Percentiles rank a stretch among this genome's conserved stretches.
Evolutionary conservation across 2,329 filamentous ascomycete genomes (phyloP).

Genomic region (Thermoascus crustaceus): DNA sequence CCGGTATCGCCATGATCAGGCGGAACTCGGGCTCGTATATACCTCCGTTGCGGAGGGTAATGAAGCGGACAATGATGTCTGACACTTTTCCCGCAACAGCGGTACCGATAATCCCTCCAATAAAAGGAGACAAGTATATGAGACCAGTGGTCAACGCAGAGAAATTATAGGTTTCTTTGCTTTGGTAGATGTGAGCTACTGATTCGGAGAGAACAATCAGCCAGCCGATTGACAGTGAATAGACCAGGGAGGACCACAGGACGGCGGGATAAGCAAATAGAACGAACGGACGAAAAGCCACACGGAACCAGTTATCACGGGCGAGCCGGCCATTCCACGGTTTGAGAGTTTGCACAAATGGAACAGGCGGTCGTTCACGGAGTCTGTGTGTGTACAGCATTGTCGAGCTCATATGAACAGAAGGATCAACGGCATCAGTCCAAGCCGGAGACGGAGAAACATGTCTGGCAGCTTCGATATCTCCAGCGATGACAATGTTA

Average conservation of each 20-base stretch:
- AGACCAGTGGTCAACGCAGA: conserved; percentile 71
- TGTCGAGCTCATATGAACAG: conserved; percentile 18
- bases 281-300: conserved; percentile 71
- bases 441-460: conserved; percentile 19
- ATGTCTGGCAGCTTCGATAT: conserved; percentile 22
- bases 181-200: conserved; percentile 70
- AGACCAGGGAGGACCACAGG: conserved; percentile 78
- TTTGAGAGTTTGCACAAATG: conserved; percentile 65
- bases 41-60: conserved; percentile 81
- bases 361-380: conserved; percentile 57
- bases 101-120: conserved; percentile 83
- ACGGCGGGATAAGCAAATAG: conserved; percentile 82
- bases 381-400: conserved; percentile 62
- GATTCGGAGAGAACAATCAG: conserved; percentile 90
- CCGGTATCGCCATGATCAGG: conserved; percentile 76
- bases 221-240: conserved; percentile 86
- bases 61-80: conserved; percentile 71
- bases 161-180: conserved; percentile 66
- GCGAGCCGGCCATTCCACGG: conserved; percentile 72
- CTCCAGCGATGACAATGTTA: conserved; percentile 7
- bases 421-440: conserved; percentile 24
- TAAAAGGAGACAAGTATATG: conserved; percentile 81
- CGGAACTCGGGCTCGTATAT: conserved; percentile 93
- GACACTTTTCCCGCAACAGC: conserved; percentile 82
- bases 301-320: conserved; percentile 70